Base-by-base conservation (phyloP, 2,329 filamentous ascomycete genomes). In the Rhynchosporium secalis region DNA sequence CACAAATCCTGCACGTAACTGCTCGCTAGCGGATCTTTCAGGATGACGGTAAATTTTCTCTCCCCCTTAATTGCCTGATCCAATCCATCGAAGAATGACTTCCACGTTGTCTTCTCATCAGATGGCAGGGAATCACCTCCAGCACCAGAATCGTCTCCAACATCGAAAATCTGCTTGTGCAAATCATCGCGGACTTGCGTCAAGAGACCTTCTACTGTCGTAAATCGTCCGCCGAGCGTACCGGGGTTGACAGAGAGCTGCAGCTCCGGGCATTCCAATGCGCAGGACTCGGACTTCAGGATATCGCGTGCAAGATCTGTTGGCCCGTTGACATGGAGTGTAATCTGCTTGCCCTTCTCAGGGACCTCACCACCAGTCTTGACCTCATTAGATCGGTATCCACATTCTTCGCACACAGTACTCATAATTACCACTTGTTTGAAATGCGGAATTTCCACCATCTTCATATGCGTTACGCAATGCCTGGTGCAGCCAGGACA, bases 371-470 rank as follows among this genome's bases (percentile, higher is more conserved):
- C 95, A 67, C 95, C 95, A 0, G 95, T 98, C 83, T 98, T 98
- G 74, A 99, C 92, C 75, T 99, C 95, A 76, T 96, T 98, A 70
- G 90, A 95, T 66, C 92, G 89, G 80, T 98, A 96, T 62, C 94
- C 94, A 75, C 95, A 99, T 75, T 89, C 83, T 33, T 94, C 88
- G 78, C 95, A 99, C 33, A 92, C 88, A 2, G 94, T 98, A 70
- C 88, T 93, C 91, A 96, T 98, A 71, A 99, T 83, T 46, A 97
- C 88, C 3, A 99, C 95, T 74, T 98, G 91, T 78, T 97, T 96
- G 80, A 99, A 99, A 78, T 96, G 90, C 0, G 95, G 95, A 66
- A 99, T 97, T 72, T 96, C 92, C 62, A 98, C 92, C 88, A 96
- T 96, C 81, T 97, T 96, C 92, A 97, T 97, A 77, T 96, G 93